Conservation (phyloP, 495 filamentous ascomycete genomes). For the Xylaria sp. region DNA sequence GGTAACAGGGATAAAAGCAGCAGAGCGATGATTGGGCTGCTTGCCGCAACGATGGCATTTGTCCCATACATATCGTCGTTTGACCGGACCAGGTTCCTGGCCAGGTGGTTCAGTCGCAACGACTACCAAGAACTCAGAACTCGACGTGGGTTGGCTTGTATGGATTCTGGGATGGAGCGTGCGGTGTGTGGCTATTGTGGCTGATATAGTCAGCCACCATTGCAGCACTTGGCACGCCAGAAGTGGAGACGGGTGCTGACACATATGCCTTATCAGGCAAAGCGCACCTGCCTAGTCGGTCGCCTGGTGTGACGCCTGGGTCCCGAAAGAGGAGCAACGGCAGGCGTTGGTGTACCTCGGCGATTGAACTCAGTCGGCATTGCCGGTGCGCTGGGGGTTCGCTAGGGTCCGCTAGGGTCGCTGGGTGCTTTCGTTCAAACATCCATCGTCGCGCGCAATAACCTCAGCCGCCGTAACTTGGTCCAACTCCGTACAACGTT, state of each 20-base stretch:
- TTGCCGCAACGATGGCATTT: not conserved
- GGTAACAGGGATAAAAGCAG: not conserved
- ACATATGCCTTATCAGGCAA: not conserved
- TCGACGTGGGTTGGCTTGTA: not conserved
- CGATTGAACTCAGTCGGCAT: conserved; percentile 8
- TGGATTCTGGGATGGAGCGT: too few species aligned
- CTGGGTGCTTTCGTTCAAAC: not conserved
- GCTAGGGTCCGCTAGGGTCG: too few species aligned
- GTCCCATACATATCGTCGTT: not conserved
- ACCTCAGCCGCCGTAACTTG: not conserved
- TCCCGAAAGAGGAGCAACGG: not conserved
- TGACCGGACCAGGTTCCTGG: conserved; percentile 3
- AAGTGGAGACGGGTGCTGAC: not conserved
- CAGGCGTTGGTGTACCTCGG: conserved; percentile 2
- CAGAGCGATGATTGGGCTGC: not conserved
- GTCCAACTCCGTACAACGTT: not conserved
- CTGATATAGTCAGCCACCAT: conserved; percentile 2
- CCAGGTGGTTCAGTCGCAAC: not conserved
- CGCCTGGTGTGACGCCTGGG: not conserved
- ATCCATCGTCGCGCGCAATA: not conserved
- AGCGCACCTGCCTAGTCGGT: conserved; percentile 2
- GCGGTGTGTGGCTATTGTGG: conserved; percentile 11
- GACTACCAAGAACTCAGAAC: too few species aligned
- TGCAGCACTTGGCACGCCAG: conserved; percentile 9
- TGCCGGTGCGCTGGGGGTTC: too few species aligned